Evolutionary conservation across 108 stramenopile species (phyloP).

Genomic region (Pseudonitzschia pungens): DNA sequence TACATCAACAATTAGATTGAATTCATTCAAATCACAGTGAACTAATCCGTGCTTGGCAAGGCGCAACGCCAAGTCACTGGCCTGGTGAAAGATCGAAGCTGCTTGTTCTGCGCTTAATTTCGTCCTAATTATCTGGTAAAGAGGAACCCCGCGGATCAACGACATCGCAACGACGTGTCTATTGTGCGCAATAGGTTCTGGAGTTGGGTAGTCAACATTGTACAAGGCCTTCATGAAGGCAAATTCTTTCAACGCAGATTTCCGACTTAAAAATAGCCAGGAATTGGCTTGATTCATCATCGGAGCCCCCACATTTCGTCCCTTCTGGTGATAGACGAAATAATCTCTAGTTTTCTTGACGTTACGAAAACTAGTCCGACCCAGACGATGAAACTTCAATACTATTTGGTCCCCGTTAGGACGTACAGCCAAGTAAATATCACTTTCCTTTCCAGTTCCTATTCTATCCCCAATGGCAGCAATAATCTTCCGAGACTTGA

Average conservation of each 20-base stretch:
- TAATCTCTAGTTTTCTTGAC: slow-evolving; percentile 98
- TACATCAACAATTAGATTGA: slow-evolving; percentile 97
- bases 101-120: slow-evolving; percentile 86
- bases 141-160: slow-evolving; percentile 81
- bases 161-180: slow-evolving; percentile 94
- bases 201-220: slow-evolving; percentile 92
- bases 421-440: slow-evolving; percentile 77
- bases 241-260: slow-evolving; percentile 94
- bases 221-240: slow-evolving; percentile 98
- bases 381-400: slow-evolving; percentile 97
- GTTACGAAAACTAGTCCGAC: slow-evolving; percentile 95
- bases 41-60: slow-evolving; percentile 94
- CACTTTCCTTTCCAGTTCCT: slow-evolving; percentile 98
- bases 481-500: slow-evolving; percentile 81
- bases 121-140: slow-evolving; percentile 87
- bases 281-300: slow-evolving; percentile 61
- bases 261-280: slow-evolving; percentile 95
- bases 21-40: slow-evolving; percentile 99
- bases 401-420: slow-evolving; percentile 84
- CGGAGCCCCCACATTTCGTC: slow-evolving; percentile 30
- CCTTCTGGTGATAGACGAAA: slow-evolving; percentile 69
- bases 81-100: slow-evolving; percentile 83
- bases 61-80: slow-evolving; percentile 62
- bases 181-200: slow-evolving; percentile 90
- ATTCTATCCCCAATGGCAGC: slow-evolving; percentile 92